Evolutionary conservation across 2,329 filamentous ascomycete genomes (phyloP).

Genomic region (Pseudopithomyces maydicus): DNA sequence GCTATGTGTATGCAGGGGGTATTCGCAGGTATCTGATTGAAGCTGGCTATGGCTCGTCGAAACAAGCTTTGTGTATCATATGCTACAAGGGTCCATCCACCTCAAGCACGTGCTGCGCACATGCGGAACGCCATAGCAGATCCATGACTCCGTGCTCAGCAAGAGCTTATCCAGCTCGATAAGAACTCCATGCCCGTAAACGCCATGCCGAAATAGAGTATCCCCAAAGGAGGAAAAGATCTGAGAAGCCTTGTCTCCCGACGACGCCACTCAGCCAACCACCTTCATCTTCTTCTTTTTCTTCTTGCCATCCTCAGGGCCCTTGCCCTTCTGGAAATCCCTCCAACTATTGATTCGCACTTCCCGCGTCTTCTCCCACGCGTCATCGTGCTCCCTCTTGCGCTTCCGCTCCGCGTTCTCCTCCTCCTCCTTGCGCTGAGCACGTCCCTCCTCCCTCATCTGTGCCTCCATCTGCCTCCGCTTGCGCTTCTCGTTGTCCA

Average conservation of each 20-base stretch:
- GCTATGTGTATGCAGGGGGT: neutral
- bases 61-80: constrained; percentile 7
- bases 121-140: neutral
- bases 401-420: constrained; percentile 69
- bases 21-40: neutral
- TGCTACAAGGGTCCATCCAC: neutral
- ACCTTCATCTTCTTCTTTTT: constrained; percentile 61
- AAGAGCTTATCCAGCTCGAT: neutral
- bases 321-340: constrained; percentile 75
- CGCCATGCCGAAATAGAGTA: constrained; percentile 1
- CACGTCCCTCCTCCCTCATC: constrained; percentile 93
- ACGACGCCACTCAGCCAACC: constrained; percentile 46
- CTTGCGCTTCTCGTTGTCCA: constrained; percentile 88
- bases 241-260: neutral
- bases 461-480: constrained; percentile 87
- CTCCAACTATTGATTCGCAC: constrained; percentile 93
- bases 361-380: constrained; percentile 93
- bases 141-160: neutral
- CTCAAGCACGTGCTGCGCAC: neutral
- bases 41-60: neutral
- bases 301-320: constrained; percentile 51
- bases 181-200: constrained; percentile 5
- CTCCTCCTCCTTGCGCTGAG: constrained; percentile 83
- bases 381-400: constrained; percentile 84
- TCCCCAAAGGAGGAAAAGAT: neutral